Conservation (phyloP, 768 basidiomycete species). For the Bullera alba region DNA sequence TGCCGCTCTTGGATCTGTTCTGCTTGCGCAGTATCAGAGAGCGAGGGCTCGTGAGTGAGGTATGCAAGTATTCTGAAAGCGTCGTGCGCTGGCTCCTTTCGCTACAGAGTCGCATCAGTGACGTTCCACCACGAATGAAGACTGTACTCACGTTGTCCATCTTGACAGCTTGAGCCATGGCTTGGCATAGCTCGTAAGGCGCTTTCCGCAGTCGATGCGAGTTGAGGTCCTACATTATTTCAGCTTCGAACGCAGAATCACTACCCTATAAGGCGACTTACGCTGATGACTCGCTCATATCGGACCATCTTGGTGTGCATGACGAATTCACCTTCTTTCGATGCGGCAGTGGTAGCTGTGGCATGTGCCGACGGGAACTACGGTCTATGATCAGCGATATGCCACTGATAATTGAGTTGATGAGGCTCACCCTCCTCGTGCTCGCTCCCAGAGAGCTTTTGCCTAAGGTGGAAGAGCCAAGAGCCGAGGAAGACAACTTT, state of each 20-base stretch:
- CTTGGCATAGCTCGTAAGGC: slow-evolving; percentile 35
- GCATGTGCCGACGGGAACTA: slow-evolving; percentile 36
- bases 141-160: no score
- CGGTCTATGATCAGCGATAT: not conserved
- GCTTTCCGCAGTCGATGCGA: slow-evolving; percentile 25
- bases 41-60: slow-evolving; percentile 44
- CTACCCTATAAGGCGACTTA: slow-evolving; percentile 52
- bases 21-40: slow-evolving; percentile 37
- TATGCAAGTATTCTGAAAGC: slow-evolving; percentile 45
- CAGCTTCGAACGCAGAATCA: not conserved
- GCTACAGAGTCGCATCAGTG: no score
- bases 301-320: slow-evolving; percentile 63
- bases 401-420: not conserved
- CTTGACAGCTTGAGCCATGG: slow-evolving; percentile 29
- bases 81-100: no score
- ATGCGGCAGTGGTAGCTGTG: slow-evolving; percentile 14
- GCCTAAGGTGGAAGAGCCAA: slow-evolving; percentile 21
- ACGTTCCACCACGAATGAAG: no score
- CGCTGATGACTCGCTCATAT: slow-evolving; percentile 74
- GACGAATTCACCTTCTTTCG: slow-evolving; percentile 30
- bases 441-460: slow-evolving; percentile 28
- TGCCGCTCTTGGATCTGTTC: slow-evolving; percentile 71
- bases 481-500: slow-evolving; percentile 4
- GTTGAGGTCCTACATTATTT: slow-evolving; percentile 28
- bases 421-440: slow-evolving; percentile 22